A percentile compares a stretch with the other conserved stretches of the same genome.
Evolutionary conservation across 148 eudicot species (phyloP).

Genomic region (Camellia sinensis): DNA sequence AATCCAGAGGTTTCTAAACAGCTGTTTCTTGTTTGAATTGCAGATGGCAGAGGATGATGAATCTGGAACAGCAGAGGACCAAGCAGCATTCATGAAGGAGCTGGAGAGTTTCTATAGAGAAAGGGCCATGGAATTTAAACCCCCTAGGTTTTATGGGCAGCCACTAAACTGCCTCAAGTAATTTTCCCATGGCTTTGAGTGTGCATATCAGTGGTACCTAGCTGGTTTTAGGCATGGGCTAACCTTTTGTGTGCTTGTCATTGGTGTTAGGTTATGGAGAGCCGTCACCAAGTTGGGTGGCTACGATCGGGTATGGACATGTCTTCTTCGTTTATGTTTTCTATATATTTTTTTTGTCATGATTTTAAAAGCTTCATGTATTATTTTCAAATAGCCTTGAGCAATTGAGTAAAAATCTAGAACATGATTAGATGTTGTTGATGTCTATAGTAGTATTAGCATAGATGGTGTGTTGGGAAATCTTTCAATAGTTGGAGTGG

Average conservation of each 20-base stretch:
- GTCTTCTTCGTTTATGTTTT: background rate
- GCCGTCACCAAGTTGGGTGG: conserved; percentile 81
- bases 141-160: conserved; percentile 90
- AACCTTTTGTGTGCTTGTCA: conserved; percentile 11
- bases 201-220: background rate
- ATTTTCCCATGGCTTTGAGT: conserved; percentile 12
- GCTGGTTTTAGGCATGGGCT: conserved; percentile 4
- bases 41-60: conserved; percentile 69
- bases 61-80: conserved; percentile 80
- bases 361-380: background rate
- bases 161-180: conserved; percentile 87
- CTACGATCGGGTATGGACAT: conserved; percentile 75
- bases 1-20: background rate
- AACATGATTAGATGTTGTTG: background rate
- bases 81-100: conserved; percentile 76
- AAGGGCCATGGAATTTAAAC: conserved; percentile 66
- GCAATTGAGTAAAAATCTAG: background rate
- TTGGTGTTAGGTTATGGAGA: conserved; percentile 78
- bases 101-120: conserved; percentile 60
- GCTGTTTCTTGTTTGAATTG: conserved; percentile 12
- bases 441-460: background rate
- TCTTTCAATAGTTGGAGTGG: background rate
- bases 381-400: background rate
- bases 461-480: background rate
- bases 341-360: background rate